Evolutionary conservation across 805 yeast genomes (phyloP), one percentile per base, ranked within the genome.

Genomic region (Kurtzmaniella fragi): DNA sequence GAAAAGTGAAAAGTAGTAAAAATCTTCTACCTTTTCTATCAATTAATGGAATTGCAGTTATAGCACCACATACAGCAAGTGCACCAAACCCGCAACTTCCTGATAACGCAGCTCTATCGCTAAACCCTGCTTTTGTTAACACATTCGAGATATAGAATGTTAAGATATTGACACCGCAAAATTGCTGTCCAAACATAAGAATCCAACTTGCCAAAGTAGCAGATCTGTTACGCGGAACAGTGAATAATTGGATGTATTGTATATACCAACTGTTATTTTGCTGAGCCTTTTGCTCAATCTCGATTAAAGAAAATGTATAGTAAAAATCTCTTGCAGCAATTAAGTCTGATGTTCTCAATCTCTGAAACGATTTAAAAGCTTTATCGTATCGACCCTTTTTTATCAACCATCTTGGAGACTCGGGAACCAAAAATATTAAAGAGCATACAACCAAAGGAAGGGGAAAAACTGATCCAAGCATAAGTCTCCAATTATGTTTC

Each of bases 341-440:
- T 4, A 47, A 17, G 10, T 41, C 40, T 25, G 30, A 16, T 4
- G 25, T 17, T 12, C 52, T 34, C 38, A 48, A 37, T 15, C 25
- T 41, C 11, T 12, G 11, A 29, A 48, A 41, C 11, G 45, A 31
- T 11, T 37, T 23, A 14, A 26, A 41, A 2, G 58, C 58, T 13
- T 49, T 52, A 3, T 38, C 47, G 5, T 35, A 42, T 33, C 49
- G 45, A 3, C 43, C 40, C 38, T 45, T 35, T 3, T 45, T 35
- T 40, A 55, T 40, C 12, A 53, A 35, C 56, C 55, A 56, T 35
- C 61, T 42, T 2, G 61, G 59, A 4, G 57, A 52, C 35, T 54
- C 59, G 3, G 60, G 59, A 32, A 48, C 43, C 33, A 46, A 42
- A 34, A 45, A 48, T 3, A 53, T 47, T 16, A 50, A 26, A 3